Conservation (phyloP, 345 rosid genomes). For the Acer saccharum region DNA sequence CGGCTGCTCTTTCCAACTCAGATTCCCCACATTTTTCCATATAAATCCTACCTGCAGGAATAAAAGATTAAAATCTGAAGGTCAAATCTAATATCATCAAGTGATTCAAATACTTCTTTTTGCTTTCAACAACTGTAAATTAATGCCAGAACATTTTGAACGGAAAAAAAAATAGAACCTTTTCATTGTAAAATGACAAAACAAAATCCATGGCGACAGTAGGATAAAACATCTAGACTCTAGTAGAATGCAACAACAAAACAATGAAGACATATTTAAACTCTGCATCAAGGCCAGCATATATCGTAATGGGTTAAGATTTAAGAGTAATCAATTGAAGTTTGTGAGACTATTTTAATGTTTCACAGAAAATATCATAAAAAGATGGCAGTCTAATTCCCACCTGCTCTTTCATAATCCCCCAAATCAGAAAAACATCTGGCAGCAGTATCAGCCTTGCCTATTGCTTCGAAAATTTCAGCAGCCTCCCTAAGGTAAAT, state of each 20-base stretch:
- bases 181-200: too few relatives aligned
- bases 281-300: too few relatives aligned
- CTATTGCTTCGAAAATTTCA: constrained; percentile 40
- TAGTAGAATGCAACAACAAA: too few relatives aligned
- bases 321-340: too few relatives aligned
- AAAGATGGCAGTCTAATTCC: too few relatives aligned
- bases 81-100: neutral
- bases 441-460: constrained; percentile 43
- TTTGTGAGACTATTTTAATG: neutral
- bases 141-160: too few relatives aligned
- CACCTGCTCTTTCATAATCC: constrained; percentile 46
- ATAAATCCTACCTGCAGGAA: constrained; percentile 41
- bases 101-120: neutral
- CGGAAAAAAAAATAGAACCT: too few relatives aligned
- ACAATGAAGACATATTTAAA: too few relatives aligned
- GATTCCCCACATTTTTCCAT: constrained; percentile 37
- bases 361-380: too few relatives aligned
- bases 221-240: too few relatives aligned
- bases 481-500: constrained; percentile 44
- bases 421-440: constrained; percentile 39
- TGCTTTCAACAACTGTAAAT: neutral
- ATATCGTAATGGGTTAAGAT: too few relatives aligned
- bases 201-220: too few relatives aligned
- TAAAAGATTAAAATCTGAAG: neutral
- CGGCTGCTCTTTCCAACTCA: constrained; percentile 39